Conservation (phyloP, 176 grass and related monocot genomes). For the Aegilops speltoides region DNA sequence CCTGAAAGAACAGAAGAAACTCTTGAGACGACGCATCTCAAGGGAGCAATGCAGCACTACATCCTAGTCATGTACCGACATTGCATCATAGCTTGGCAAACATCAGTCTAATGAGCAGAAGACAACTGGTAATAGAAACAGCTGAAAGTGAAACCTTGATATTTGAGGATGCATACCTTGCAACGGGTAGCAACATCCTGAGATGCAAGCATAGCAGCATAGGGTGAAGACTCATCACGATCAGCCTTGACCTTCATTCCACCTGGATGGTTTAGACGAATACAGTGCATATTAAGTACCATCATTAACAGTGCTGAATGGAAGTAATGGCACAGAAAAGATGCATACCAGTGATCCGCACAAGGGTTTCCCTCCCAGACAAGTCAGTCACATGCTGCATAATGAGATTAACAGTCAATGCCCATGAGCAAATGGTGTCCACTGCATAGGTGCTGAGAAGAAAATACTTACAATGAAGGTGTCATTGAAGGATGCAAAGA, state of each 20-base stretch:
- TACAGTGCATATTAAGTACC: conserved; percentile 10
- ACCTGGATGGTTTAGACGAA: conserved; percentile 29
- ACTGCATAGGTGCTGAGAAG: not conserved
- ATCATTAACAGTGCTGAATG: not conserved
- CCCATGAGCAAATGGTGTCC: not conserved
- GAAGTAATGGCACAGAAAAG: not conserved
- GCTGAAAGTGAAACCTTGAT: not conserved
- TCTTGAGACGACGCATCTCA: not conserved
- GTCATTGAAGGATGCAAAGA: conserved; percentile 87
- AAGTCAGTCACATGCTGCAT: conserved; percentile 82
- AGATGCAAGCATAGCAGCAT: conserved; percentile 94
- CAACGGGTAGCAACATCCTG: conserved; percentile 81
- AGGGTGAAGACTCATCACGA: conserved; percentile 86
- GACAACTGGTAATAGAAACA: not conserved
- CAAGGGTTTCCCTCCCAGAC: conserved; percentile 78
- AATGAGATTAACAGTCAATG: not conserved
- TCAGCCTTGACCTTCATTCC: conserved; percentile 98
- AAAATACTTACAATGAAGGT: conserved; percentile 68
- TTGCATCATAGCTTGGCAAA: not conserved
- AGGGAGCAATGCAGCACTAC: not conserved
- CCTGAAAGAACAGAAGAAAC: conserved; percentile 26
- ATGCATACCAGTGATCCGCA: conserved; percentile 69
- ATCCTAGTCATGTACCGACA: not conserved
- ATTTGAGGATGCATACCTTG: conserved; percentile 41
- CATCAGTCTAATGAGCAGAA: not conserved